Conservation (phyloP, 371 early-diverging fungal species). For the Apophysomyces sp. region DNA sequence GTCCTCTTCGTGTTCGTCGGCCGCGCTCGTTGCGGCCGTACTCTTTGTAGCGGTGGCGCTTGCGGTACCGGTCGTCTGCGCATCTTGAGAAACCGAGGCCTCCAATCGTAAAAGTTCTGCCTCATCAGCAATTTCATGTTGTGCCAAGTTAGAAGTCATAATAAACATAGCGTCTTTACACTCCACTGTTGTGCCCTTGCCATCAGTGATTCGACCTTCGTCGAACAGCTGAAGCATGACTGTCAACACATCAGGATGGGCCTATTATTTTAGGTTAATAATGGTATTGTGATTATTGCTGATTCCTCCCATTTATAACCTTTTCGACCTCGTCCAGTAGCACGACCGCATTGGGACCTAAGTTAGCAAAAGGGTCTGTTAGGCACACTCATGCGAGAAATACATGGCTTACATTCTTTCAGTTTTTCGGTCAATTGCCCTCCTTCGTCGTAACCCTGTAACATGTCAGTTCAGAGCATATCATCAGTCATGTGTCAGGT, state of each 20-base stretch:
- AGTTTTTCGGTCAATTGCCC: conserved; percentile 71
- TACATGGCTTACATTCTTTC: conserved; percentile 55
- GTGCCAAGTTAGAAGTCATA: conserved; percentile 75
- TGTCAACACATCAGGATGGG: conserved; percentile 66
- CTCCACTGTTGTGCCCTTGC: conserved; percentile 62
- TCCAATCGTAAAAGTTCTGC: conserved; percentile 54
- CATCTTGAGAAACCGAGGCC: conserved; percentile 43
- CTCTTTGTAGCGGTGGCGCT: conserved; percentile 28
- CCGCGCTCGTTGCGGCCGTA: conserved; percentile 40
- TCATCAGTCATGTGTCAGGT: not conserved
- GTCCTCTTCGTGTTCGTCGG: conserved; percentile 23
- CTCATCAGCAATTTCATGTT: conserved; percentile 64
- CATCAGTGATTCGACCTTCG: conserved; percentile 73
- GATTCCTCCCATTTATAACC: conserved; percentile 9
- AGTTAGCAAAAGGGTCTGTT: not conserved
- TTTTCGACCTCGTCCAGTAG: conserved; percentile 67
- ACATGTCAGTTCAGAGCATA: not conserved
- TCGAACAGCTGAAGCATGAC: conserved; percentile 71
- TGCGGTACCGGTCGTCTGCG: conserved; percentile 36
- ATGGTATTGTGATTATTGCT: not conserved
- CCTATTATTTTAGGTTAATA: no score
- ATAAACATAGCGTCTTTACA: conserved; percentile 70
- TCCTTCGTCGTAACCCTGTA: conserved; percentile 64
- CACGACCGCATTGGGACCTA: conserved; percentile 60
- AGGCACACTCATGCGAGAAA: no score